Base-by-base conservation (phyloP, 192 early-diverging fungal species). In the Coemansia sp. region DNA sequence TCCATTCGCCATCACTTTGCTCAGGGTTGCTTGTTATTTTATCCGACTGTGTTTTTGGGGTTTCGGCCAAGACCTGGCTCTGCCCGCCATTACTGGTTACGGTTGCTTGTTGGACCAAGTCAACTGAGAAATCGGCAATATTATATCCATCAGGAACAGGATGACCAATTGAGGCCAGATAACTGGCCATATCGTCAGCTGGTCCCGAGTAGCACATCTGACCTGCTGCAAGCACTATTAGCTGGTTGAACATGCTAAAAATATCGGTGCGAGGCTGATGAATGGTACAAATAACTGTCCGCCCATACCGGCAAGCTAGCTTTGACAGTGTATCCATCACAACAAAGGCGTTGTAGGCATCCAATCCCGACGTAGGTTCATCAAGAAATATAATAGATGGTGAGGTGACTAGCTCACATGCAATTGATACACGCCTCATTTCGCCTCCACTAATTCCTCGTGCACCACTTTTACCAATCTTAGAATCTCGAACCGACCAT, bases 241-340 rank as follows among this genome's bases (percentile, higher is more conserved):
- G 75, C 53, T 91, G 85, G 74, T 97, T 94, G 83, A 97, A 97
- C 63, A 94, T 77, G 19, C 88, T 87, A 61, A 92, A 93, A 37
- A 97, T 94, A 55, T 97, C 92, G 2, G 89, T 89, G 19, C 95
- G 84, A 12, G 95, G 95, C 67, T 97, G 95, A 70, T 97, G 95
- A 41, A 97, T 97, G 9, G 95, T 97, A 57, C 91, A 91, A 14
- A 97, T 83, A 11, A 97, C 86, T 2, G 85, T 87, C 3, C 91
- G 90, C 1, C 71, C 65, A 43, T 79, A 70, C 6, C 67, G 59
- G 45, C 71, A 71, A 7, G 76, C 71, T 11, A 79, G 61, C 35
- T 69, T 59, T 1, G 76, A 79, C 5, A 95, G 82, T 17, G 85
- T 89, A 54, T 94, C 92, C 60, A 97, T 87, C 0, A 97, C 95